Base-by-base conservation (phyloP, 2,329 filamentous ascomycete genomes). In the Cladophialophora immunda region DNA sequence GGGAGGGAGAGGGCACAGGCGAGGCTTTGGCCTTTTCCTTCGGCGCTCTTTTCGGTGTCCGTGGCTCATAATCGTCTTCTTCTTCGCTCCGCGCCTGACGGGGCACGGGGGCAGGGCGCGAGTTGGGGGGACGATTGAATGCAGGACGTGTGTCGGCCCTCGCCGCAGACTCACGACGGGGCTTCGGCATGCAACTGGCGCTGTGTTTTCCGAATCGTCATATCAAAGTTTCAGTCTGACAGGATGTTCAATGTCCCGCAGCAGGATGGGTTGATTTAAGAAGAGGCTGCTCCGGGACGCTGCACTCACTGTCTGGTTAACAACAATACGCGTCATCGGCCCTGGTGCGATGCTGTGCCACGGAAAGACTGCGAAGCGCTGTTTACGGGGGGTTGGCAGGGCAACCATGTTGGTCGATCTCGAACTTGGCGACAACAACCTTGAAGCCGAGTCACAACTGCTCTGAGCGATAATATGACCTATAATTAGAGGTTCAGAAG, bases 121-220 rank as follows among this genome's bases (percentile, higher is more conserved):
- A 60, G 62, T 74, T 71, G 1, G 75, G 74, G 15, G 75, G 75
- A 54, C 74, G 70, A 41, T 73, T 71, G 66, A 73, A 75, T 57
- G 72, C 74, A 55, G 76, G 73, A 41, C 75, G 70, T 55, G 73
- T 72, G 67, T 76, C 72, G 59, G 75, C 70, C 58, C 73, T 69
- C 64, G 72, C 67, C 66, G 69, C 63, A 34, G 72, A 72, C 22
- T 70, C 67, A 54, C 72, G 72, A 68, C 70, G 72, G 61, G 71
- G 65, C 64, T 71, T 72, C 64, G 72, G 70, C 72, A 74, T 74
- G 67, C 65, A 67, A 68, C 41, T 66, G 53, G 47, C 29, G 58
- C 32, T 57, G 41, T 22, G 50, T 27, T 13, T 41, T 32, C 59
- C 47, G 27, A 60, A 47, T 7, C 54, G 60, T 65, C 68, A 70